These are phyloP conservation scores for Erodium maritimum DNA, from an alignment of 345 rosid species.

Conservation along the genomic window DNA sequence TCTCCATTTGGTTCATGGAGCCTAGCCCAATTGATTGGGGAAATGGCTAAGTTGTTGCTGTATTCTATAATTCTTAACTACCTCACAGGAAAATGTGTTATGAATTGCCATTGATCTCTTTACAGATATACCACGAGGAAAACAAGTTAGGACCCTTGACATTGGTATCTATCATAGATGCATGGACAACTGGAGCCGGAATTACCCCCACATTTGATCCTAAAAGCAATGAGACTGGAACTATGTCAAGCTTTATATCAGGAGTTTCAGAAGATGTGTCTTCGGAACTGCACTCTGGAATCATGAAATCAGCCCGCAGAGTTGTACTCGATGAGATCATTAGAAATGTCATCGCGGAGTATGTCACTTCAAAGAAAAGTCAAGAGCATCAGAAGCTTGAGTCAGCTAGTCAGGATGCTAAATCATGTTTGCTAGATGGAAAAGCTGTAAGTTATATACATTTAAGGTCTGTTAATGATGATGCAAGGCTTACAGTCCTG, in stretches of 20 bases:
- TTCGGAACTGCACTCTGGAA: slow-evolving; percentile 62
- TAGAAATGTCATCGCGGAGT: slow-evolving; percentile 46
- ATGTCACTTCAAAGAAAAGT: slow-evolving; percentile 32
- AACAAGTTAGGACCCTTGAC: slow-evolving; percentile 39
- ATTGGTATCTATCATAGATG: slow-evolving; percentile 40
- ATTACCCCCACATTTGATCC: slow-evolving; percentile 14
- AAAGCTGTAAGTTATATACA: slow-evolving; percentile 23
- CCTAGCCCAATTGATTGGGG: too few relatives aligned
- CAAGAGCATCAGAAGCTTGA: slow-evolving; percentile 30
- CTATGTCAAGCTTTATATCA: slow-evolving; percentile 28
- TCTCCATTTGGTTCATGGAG: too few relatives aligned
- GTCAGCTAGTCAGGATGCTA: slow-evolving; percentile 23
- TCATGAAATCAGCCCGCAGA: slow-evolving; percentile 71
- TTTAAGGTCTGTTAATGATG: neutral
- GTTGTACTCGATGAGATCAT: slow-evolving; percentile 79
- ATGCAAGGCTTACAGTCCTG: neutral
- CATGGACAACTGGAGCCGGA: slow-evolving; percentile 31
- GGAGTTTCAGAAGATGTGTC: slow-evolving; percentile 65
- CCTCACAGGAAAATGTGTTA: neutral
- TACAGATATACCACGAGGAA: slow-evolving; percentile 57
- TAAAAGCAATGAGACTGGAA: slow-evolving; percentile 18
- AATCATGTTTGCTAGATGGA: slow-evolving; percentile 10
- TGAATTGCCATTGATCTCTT: slow-evolving; percentile 12
- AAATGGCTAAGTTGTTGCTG: too few relatives aligned
- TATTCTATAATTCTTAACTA: neutral